Conservation (phyloP, 306 rosid species). For the Bauhinia variegata region DNA sequence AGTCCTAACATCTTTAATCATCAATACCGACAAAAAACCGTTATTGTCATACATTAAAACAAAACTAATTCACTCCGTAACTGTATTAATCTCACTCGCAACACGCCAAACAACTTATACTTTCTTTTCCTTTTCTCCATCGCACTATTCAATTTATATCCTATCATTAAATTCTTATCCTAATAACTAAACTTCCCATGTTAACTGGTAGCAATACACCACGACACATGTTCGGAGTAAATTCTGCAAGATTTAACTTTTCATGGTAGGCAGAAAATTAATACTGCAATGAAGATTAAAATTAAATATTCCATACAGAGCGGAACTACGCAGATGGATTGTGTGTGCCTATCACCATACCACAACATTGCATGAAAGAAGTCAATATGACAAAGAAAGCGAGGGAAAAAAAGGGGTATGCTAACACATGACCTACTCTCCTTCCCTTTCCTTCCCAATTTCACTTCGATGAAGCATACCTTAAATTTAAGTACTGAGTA, state of each 20-base stretch:
- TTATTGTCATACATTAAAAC: neutral
- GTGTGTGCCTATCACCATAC: neutral
- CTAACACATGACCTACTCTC: slow-evolving; percentile 5
- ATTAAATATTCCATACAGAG: neutral
- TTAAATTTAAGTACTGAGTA: slow-evolving; percentile 11
- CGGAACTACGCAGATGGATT: slow-evolving; percentile 1
- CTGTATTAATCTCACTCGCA: neutral
- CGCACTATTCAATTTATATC: too few species aligned
- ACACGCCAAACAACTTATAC: too few species aligned
- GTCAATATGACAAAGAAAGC: neutral
- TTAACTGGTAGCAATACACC: neutral
- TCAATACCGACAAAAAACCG: too few species aligned
- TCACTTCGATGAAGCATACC: neutral
- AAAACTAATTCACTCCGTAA: neutral
- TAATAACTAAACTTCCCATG: too few species aligned
- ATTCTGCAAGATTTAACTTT: neutral
- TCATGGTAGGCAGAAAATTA: neutral
- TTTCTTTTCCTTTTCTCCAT: too few species aligned
- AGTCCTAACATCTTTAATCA: too few species aligned
- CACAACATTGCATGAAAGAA: neutral
- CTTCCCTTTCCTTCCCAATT: neutral
- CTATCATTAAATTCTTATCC: too few species aligned
- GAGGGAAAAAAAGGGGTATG: neutral
- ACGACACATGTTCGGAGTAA: neutral
- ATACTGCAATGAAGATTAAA: slow-evolving; percentile 3